phyloP scores from a whole-genome alignment of 129 eudicot genomes.

The Helianthus annuus region HanXRQr2.0-SUNRISE NC_035442.2:76721697-76722196 shows the following conservation, averaged over 20 bases:
- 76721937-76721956: conserved; percentile 39
- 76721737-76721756: conserved; percentile 81
- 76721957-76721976: conserved; percentile 39
- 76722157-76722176: not conserved
- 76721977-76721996: conserved; percentile 48
- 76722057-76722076: conserved; percentile 89
- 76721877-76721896: conserved; percentile 80
- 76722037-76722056: conserved; percentile 81
- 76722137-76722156: conserved; percentile 82
- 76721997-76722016: conserved; percentile 83
- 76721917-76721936: conserved; percentile 49
- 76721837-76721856: conserved; percentile 79
- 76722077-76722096: conserved; percentile 98
- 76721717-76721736: conserved; percentile 63
- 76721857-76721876: conserved; percentile 99
- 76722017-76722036: conserved; percentile 95
- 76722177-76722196: conserved; percentile 2
- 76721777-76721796: conserved; percentile 49
- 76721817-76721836: conserved; percentile 91
- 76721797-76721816: conserved; percentile 64
- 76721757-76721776: conserved; percentile 58
- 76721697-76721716: not conserved
- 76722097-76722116: conserved; percentile 93
- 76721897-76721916: conserved; percentile 88
- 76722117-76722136: conserved; percentile 97